Base-by-base conservation (phyloP, 2,329 filamentous ascomycete genomes). In the Sporothrix variecibatus region DNA sequence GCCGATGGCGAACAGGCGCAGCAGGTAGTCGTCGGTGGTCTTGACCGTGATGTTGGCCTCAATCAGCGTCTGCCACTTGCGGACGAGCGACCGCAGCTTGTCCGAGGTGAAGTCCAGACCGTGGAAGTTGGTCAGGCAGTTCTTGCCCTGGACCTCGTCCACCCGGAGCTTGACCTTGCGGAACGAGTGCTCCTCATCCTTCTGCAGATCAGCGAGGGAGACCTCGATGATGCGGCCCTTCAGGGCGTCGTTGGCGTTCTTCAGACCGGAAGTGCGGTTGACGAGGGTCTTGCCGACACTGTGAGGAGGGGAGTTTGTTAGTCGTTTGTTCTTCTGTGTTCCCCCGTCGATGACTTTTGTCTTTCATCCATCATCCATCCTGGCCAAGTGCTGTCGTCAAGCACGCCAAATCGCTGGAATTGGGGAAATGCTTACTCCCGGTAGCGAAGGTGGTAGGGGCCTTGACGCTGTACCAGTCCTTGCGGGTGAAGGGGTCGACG, bases 51-150 rank as follows among this genome's bases (percentile, higher is more conserved):
- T 92, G 86, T 99, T 99, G 89, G 96, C 96, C 91, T 99, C 96
- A 81, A 99, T 98, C 83, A 99, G 90, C 78, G 95, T 92, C 88
- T 99, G 96, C 96, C 96, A 99, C 90, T 99, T 99, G 89, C 96
- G 95, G 81, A 99, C 96, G 79, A 99, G 92, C 78, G 96, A 98
- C 84, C 96, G 94, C 82, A 99, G 93, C 91, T 99, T 99, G 92
- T 99, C 96, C 81, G 96, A 98, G 84, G 96, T 99, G 93, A 99
- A 98, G 89, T 99, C 96, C 85, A 99, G 92, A 81, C 96, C 96
- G 92, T 99, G 95, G 93, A 99, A 99, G 92, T 98, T 98, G 90
- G 96, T 98, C 86, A 99, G 88, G 89, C 96, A 98, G 92, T 97
- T 98, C 92, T 98, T 98, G 90, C 96, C 96, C 89, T 99, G 96